Evolutionary conservation across 2,329 filamentous ascomycete genomes (phyloP).

Genomic region (Geosmithia flava): DNA sequence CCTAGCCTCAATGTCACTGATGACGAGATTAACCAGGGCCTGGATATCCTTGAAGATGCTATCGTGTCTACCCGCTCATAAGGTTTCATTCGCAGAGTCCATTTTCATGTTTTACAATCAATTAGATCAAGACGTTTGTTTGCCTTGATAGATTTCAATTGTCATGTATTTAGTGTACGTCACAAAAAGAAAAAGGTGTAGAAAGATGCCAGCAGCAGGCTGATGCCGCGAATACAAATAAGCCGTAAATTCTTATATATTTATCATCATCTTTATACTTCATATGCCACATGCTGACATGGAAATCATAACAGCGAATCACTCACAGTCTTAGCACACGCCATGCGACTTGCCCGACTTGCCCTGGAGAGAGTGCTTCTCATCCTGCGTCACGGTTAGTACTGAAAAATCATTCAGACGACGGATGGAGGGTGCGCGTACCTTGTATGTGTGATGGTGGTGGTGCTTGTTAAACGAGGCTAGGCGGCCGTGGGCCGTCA

Average conservation of each 20-base stretch:
- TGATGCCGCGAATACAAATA: not conserved
- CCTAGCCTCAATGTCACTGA: constrained; percentile 73
- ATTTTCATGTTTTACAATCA: not conserved
- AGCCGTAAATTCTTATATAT: not conserved
- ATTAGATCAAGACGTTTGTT: too few relatives aligned
- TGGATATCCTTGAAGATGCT: constrained; percentile 62
- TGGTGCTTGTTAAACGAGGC: too few relatives aligned
- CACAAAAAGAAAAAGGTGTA: not conserved
- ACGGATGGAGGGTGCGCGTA: constrained; percentile 10
- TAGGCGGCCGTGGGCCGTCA: constrained; percentile 29
- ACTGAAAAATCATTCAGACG: not conserved
- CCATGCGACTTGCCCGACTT: constrained; percentile 86
- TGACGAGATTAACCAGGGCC: constrained; percentile 65
- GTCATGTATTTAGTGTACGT: not conserved
- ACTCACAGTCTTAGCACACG: constrained; percentile 61
- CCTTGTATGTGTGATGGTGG: constrained; percentile 22
- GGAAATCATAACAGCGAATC: too few relatives aligned
- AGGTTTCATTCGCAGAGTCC: not conserved
- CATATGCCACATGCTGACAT: not conserved
- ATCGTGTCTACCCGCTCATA: constrained; percentile 30
- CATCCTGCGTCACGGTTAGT: constrained; percentile 34
- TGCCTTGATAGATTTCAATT: not conserved
- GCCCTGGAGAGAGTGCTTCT: constrained; percentile 79
- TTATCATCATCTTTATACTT: not conserved
- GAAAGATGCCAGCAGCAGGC: not conserved